Base-by-base conservation (phyloP, 148 eudicot species). In the Simmondsia chinensis region DNA sequence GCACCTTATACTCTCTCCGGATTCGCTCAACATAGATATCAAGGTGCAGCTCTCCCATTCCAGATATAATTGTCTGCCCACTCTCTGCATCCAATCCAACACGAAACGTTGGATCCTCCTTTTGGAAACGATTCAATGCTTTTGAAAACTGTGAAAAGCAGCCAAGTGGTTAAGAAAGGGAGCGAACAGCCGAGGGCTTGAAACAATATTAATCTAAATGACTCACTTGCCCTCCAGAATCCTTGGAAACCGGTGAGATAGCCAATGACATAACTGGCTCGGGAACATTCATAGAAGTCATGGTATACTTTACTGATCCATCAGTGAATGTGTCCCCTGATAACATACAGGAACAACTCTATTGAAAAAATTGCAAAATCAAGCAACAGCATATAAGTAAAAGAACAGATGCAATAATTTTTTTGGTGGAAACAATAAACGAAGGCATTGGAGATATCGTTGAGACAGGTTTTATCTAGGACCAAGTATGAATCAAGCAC, bases 221-320 rank as follows among this genome's bases (percentile, higher is more conserved):
- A 69, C 95, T 64, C 65, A 85, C 97, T 64, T 91, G 87, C 48
- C 93, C 95, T 39, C 97, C 88, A 43, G 95, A 65, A 64, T 91
- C 97, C 65, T 79, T 89, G 10, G 97, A 82, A 55, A 81, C 87
- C 25, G 97, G 88, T 61, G 88, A 67, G 61, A 89, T 71, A 42
- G 97, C 97, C 50, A 84, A 72, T 45, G 97, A 89, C 93, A 89
- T 85, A 36, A 85, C 95, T 31, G 95, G 97, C 64, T 89, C 95
- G 11, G 94, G 97, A 53, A 89, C 95, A 66, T 77, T 89, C 97
- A 89, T 89, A 42, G 97, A 85, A 25, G 97, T 89, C 97, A 89
- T 89, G 52, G 97, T 89, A 66, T 85, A 89, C 70, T 57, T 89
- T 48, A 89, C 84, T 54, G 79, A 65, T 33, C 95, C 95, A 61